These are phyloP conservation scores for Pleurotus cornucopiae DNA, from an alignment of 768 basidiomycete species.

Conservation along the genomic window DNA sequence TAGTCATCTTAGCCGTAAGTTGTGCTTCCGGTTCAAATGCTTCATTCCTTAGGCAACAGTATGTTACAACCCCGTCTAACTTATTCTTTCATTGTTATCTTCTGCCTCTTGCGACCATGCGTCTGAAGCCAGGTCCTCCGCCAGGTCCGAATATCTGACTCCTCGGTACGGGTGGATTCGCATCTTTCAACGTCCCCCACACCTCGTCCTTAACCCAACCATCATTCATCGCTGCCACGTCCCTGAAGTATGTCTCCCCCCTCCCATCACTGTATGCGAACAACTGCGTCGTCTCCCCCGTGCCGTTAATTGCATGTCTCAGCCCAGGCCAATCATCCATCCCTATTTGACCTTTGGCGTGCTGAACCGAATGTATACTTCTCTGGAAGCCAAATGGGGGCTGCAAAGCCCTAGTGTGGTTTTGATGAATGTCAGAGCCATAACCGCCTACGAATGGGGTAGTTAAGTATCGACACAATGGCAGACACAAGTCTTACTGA, in stretches of 20 bases:
- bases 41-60: no score
- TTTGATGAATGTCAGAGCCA: constrained; percentile 25
- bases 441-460: constrained; percentile 18
- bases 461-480: not conserved
- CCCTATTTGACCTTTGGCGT: constrained; percentile 25
- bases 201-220: constrained; percentile 26
- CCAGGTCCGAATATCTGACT: constrained; percentile 25
- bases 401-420: constrained; percentile 21
- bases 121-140: constrained; percentile 26
- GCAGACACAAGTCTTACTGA: constrained; percentile 1
- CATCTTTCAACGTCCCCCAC: constrained; percentile 24
- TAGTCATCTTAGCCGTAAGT: constrained; percentile 1
- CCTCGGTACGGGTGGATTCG: constrained; percentile 22
- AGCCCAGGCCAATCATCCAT: constrained; percentile 30
- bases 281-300: constrained; percentile 24
- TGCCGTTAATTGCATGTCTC: constrained; percentile 27
- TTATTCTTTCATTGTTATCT: not conserved
- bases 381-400: constrained; percentile 20
- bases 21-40: not conserved
- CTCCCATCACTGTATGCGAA: constrained; percentile 26
- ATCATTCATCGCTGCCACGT: constrained; percentile 26
- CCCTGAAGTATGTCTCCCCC: constrained; percentile 27
- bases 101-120: constrained; percentile 10
- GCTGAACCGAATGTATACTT: constrained; percentile 24
- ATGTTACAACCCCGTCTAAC: no score